These are phyloP conservation scores for Boletus speciosus DNA, from an alignment of 768 basidiomycete genomes.

Conservation along the genomic window DNA sequence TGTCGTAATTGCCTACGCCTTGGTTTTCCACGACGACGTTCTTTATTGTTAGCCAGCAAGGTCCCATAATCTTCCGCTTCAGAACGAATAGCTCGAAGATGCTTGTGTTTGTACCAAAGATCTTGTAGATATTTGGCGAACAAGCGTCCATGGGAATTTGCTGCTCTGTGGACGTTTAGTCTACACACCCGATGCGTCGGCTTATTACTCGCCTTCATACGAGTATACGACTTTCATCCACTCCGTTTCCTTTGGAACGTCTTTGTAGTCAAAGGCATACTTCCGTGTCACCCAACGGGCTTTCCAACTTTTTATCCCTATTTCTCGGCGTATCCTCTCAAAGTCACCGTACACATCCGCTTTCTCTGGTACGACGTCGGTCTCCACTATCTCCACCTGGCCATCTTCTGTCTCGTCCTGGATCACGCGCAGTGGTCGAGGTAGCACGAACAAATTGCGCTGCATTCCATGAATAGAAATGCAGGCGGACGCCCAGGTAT, in stretches of 20 bases:
- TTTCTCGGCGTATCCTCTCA: conserved; percentile 67
- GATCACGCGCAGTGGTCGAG: conserved; percentile 60
- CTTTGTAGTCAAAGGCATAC: conserved; percentile 81
- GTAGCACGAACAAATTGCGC: conserved; percentile 88
- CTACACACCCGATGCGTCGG: not conserved
- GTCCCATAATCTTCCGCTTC: conserved; percentile 98
- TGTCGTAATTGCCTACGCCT: conserved; percentile 52
- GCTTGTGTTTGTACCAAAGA: conserved; percentile 89
- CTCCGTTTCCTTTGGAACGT: conserved; percentile 76
- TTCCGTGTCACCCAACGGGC: conserved; percentile 83
- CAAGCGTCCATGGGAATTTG: conserved; percentile 67
- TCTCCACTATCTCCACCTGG: conserved; percentile 48
- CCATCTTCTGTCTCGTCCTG: conserved; percentile 31
- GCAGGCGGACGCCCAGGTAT: conserved; percentile 77
- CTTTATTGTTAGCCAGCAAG: conserved; percentile 92
- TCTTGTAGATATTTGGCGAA: conserved; percentile 79
- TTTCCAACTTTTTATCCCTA: conserved; percentile 73
- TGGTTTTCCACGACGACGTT: conserved; percentile 71
- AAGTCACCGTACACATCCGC: conserved; percentile 82
- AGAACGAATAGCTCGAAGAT: conserved; percentile 92
- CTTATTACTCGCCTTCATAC: conserved; percentile 63
- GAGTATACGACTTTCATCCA: conserved; percentile 96
- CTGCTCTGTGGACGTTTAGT: conserved; percentile 16
- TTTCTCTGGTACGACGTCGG: conserved; percentile 67
- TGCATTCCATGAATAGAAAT: conserved; percentile 81